phyloP scores from a whole-genome alignment of 805 yeast genomes.

The Barnettozyma siamensis region DNA sequence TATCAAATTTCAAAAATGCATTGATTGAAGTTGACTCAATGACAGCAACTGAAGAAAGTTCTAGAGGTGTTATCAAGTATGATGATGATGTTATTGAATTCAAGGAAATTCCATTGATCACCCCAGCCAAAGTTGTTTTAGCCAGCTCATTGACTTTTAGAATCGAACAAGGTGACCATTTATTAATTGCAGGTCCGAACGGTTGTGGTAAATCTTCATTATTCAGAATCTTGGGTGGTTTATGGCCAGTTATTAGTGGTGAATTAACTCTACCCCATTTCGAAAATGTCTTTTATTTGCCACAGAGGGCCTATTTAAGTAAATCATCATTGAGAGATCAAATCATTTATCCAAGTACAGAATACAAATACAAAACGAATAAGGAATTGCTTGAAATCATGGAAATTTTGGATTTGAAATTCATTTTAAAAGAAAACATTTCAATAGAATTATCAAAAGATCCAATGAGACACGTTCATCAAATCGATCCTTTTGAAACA shows the following conservation, averaged over 20 bases:
- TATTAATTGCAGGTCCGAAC: constrained; percentile 90
- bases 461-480: constrained; percentile 26
- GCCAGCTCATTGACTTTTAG: constrained; percentile 63
- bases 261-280: constrained; percentile 57
- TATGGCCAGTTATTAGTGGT: constrained; percentile 75
- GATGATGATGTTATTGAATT: constrained; percentile 63
- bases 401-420: constrained; percentile 52
- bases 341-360: constrained; percentile 81
- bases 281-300: constrained; percentile 75
- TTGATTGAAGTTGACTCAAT: constrained; percentile 43
- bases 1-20: constrained; percentile 61
- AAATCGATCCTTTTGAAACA: constrained; percentile 50
- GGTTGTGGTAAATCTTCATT: constrained; percentile 95
- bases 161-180: constrained; percentile 75
- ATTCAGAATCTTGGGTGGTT: constrained; percentile 84
- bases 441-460: constrained; percentile 29
- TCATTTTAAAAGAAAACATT: constrained; percentile 43
- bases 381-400: constrained; percentile 48
- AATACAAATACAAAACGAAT: constrained; percentile 41
- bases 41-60: constrained; percentile 15
- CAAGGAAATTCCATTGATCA: constrained; percentile 69
- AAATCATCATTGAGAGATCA: constrained; percentile 70
- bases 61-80: constrained; percentile 30
- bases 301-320: constrained; percentile 84
- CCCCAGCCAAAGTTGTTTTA: constrained; percentile 77